Percentiles rank a stretch among this genome's conserved stretches.
phyloP scores from a whole-genome alignment of 768 basidiomycete genomes.

The Lanmaoa pseudosensibilis region DNA sequence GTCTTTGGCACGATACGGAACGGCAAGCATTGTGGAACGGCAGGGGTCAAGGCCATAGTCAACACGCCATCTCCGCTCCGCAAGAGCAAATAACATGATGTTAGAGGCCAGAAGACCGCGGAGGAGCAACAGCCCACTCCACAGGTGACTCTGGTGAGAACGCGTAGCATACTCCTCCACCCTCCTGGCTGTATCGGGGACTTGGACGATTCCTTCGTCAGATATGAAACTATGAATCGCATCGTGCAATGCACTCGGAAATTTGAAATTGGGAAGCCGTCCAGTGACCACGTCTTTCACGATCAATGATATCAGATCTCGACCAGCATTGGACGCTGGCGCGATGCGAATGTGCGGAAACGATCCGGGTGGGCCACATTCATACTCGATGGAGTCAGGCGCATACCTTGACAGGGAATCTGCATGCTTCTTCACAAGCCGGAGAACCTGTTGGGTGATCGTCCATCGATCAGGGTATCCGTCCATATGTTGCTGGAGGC shows the following conservation, averaged over 20 bases:
- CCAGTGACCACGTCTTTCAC: constrained; percentile 9
- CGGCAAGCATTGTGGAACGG: constrained; percentile 31
- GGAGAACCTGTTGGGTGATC: constrained; percentile 28
- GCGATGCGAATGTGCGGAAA: constrained; percentile 13
- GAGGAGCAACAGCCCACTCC: constrained; percentile 12
- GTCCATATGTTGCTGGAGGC: constrained; percentile 20
- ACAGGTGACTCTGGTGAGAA: background rate
- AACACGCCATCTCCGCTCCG: constrained; percentile 35
- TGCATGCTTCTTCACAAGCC: constrained; percentile 10
- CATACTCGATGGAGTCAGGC: constrained; percentile 3
- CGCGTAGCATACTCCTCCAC: constrained; percentile 2
- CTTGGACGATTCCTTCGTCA: background rate
- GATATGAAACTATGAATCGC: background rate
- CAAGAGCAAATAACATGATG: constrained; percentile 25
- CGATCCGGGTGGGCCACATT: background rate
- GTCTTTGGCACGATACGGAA: constrained; percentile 40
- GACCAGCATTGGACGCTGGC: background rate
- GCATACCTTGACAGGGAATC: background rate
- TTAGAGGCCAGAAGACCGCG: constrained; percentile 33
- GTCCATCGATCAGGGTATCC: constrained; percentile 32
- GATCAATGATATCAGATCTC: background rate
- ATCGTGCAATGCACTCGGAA: background rate
- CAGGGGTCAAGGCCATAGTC: constrained; percentile 31
- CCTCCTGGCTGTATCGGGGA: background rate
- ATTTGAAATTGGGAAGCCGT: constrained; percentile 8